A percentile compares a stretch with the other conserved stretches of the same genome.
Evolutionary conservation across 225 moss, liverwort and hornwort species (phyloP).

Genomic region (Pseudoscleropodium purum): DNA sequence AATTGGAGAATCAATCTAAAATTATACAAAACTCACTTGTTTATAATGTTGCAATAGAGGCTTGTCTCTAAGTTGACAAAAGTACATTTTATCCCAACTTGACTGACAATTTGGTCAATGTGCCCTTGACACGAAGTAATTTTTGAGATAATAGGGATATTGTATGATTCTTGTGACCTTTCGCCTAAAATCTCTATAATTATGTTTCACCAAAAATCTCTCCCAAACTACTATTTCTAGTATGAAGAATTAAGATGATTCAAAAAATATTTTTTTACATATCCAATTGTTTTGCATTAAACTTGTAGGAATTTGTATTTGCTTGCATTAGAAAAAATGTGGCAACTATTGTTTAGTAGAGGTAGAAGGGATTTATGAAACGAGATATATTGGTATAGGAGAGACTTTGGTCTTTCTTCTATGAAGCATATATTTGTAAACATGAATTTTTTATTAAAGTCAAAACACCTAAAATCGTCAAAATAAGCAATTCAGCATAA

Average conservation of each 20-base stretch:
- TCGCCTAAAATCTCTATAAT: fast-evolving
- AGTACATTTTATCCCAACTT: background rate
- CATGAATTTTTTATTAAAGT: no score
- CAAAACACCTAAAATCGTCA: no score
- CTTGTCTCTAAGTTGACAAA: background rate
- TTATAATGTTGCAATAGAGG: background rate
- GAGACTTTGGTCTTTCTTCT: no score
- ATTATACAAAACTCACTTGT: background rate
- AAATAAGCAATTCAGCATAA: no score
- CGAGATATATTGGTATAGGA: no score
- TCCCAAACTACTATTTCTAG: background rate
- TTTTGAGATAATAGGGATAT: background rate
- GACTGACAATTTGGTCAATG: fast-evolving
- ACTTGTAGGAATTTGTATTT: background rate
- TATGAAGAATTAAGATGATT: background rate
- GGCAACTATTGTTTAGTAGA: background rate
- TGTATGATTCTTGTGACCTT: no score
- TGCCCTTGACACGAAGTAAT: background rate
- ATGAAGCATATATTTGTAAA: no score
- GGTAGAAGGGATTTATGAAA: background rate
- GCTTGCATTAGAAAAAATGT: background rate
- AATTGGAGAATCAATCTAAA: no score
- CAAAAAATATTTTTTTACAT: background rate
- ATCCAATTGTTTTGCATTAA: background rate
- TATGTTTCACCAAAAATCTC: background rate